phyloP scores from a whole-genome alignment of 441 rosid genomes.

The Brassica balearica region DNA sequence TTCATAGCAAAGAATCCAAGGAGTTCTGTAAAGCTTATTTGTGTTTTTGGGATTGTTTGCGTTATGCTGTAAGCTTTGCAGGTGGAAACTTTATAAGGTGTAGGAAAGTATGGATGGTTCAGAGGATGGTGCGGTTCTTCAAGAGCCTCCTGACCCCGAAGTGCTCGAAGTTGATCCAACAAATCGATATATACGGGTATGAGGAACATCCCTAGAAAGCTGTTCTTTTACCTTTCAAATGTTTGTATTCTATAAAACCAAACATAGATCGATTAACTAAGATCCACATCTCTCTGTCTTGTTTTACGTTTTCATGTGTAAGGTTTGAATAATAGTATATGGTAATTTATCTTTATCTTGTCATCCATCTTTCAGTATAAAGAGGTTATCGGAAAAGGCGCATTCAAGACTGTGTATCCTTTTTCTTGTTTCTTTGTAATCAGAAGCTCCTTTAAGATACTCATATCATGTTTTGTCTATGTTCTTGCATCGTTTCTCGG shows the following conservation, averaged over 20 bases:
- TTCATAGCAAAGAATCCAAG: neutral
- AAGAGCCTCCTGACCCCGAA: conserved; percentile 81
- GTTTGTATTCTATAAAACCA: conserved; percentile 19
- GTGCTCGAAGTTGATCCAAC: conserved; percentile 86
- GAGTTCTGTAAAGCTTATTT: conserved; percentile 11
- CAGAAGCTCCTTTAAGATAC: conserved; percentile 6
- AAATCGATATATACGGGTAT: conserved; percentile 71
- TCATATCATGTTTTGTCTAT: neutral
- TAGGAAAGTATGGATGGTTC: conserved; percentile 52
- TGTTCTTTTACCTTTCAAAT: neutral
- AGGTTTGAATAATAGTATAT: conserved; percentile 5
- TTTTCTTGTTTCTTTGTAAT: conserved; percentile 30
- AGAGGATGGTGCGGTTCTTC: conserved; percentile 58
- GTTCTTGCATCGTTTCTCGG: conserved; percentile 26
- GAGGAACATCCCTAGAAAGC: neutral
- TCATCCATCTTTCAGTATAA: conserved; percentile 57
- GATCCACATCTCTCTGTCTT: conserved; percentile 23
- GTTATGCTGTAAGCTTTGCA: conserved; percentile 15
- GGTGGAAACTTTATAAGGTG: conserved; percentile 23
- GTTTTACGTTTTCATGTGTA: neutral
- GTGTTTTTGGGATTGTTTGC: conserved; percentile 19
- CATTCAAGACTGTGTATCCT: conserved; percentile 85
- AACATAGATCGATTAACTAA: neutral
- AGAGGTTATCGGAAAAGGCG: conserved; percentile 73
- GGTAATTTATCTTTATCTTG: conserved; percentile 17